These are phyloP conservation scores for Corylus americana DNA, from an alignment of 306 rosid genomes.

Conservation along the genomic window DNA sequence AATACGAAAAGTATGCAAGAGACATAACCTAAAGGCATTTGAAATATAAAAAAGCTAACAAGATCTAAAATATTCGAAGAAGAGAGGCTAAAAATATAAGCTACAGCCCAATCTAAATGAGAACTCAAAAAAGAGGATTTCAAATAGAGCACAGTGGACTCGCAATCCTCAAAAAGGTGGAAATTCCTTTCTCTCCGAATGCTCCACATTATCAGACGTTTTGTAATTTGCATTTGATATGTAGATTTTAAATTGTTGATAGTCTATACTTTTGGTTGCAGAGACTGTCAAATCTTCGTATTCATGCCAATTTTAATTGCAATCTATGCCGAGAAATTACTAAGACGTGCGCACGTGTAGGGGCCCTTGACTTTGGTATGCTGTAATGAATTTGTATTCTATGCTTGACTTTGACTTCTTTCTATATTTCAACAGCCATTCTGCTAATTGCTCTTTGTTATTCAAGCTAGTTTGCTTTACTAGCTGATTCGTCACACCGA, in stretches of 20 bases:
- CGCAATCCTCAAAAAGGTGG: too few species aligned
- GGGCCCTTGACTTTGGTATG: slow-evolving; percentile 78
- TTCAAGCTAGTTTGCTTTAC: not conserved
- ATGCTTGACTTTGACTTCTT: not conserved
- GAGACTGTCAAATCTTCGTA: slow-evolving; percentile 92
- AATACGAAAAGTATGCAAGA: too few species aligned
- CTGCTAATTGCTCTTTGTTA: not conserved
- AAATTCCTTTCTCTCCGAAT: too few species aligned
- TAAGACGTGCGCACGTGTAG: slow-evolving; percentile 75
- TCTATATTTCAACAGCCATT: not conserved
- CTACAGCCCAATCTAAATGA: too few species aligned
- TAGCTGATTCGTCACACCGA: not conserved
- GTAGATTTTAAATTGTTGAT: slow-evolving; percentile 1
- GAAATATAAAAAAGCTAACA: too few species aligned
- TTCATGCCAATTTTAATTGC: slow-evolving; percentile 65
- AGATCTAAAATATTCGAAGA: too few species aligned
- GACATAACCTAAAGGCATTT: too few species aligned
- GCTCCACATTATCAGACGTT: not conserved
- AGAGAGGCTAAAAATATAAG: too few species aligned
- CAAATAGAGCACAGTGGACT: too few species aligned
- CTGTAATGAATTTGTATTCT: not conserved
- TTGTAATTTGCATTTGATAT: slow-evolving; percentile 6
- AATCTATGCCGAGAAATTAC: slow-evolving; percentile 83
- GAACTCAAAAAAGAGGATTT: too few species aligned
- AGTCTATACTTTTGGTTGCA: slow-evolving; percentile 40